Conservation (phyloP, 176 grass and related monocot species). For the Zoysia japonica region DNA sequence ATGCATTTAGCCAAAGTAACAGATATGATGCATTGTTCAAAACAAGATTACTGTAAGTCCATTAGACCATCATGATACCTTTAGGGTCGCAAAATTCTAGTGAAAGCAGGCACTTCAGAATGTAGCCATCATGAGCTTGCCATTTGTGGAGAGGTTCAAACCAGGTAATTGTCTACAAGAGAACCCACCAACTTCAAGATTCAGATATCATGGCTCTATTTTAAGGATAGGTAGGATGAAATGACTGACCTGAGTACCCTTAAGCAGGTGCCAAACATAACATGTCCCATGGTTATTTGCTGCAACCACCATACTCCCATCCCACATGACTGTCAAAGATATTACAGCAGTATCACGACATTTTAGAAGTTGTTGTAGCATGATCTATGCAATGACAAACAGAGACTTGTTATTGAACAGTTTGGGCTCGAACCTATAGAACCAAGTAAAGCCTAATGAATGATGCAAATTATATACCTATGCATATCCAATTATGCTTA, state of each 20-base stretch:
- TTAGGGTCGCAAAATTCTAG: slow-evolving; percentile 84
- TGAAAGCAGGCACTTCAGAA: slow-evolving; percentile 83
- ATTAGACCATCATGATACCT: slow-evolving; percentile 37
- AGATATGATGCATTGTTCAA: not conserved
- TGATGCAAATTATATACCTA: no score
- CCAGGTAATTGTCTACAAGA: slow-evolving; percentile 1
- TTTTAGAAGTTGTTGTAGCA: no score
- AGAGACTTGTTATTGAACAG: no score
- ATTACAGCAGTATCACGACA: slow-evolving; percentile 77
- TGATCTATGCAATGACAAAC: no score
- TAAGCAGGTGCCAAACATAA: slow-evolving; percentile 64
- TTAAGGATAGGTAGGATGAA: not conserved
- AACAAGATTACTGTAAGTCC: not conserved
- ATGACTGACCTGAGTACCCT: slow-evolving; percentile 13
- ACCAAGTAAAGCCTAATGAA: no score
- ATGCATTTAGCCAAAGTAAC: no score
- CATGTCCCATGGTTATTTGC: slow-evolving; percentile 92
- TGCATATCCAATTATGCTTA: no score
- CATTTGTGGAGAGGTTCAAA: slow-evolving; percentile 47
- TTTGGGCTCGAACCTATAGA: no score
- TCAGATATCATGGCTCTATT: not conserved
- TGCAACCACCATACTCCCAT: slow-evolving; percentile 97
- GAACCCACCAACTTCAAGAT: not conserved
- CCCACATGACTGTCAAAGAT: slow-evolving; percentile 86
- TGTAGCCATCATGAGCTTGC: slow-evolving; percentile 66